Evolutionary conservation across 2,329 filamentous ascomycete species (phyloP).

Genomic region (Ophiostoma montium): DNA sequence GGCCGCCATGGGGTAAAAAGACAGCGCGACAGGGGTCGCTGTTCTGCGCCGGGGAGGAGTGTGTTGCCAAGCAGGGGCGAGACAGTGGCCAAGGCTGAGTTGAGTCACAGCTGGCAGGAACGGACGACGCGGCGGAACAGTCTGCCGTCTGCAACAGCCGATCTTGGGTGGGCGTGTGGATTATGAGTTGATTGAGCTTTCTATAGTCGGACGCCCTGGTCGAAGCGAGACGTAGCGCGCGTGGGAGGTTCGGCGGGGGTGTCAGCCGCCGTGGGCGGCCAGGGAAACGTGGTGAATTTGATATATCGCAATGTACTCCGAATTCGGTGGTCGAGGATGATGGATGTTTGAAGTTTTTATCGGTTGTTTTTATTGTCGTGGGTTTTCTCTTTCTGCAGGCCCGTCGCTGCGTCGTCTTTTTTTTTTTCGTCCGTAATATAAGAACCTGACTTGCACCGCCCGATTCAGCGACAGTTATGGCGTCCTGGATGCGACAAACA

Average conservation of each 20-base stretch:
- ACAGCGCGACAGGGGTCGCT: background rate
- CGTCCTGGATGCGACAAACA: background rate
- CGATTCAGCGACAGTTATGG: background rate
- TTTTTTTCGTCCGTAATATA: no score
- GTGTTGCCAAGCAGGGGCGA: background rate
- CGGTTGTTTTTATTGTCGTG: background rate
- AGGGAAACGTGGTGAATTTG: constrained; percentile 2
- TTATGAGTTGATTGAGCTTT: background rate
- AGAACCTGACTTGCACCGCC: background rate
- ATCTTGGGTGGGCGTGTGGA: background rate
- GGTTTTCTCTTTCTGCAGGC: no score
- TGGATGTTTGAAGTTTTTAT: background rate
- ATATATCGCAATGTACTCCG: background rate
- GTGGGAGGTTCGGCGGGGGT: background rate
- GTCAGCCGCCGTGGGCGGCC: constrained; percentile 8
- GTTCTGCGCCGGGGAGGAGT: background rate
- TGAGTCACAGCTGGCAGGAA: background rate
- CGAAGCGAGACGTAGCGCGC: background rate
- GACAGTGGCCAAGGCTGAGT: constrained; percentile 1
- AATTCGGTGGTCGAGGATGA: background rate
- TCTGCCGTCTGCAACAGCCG: background rate
- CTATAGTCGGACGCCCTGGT: background rate
- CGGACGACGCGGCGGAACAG: background rate
- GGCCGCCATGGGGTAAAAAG: constrained; percentile 1
- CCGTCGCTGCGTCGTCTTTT: no score